Evolutionary conservation across 1,139 yeast species (phyloP).

Genomic region (Keqinozyma sinolaborantium): DNA sequence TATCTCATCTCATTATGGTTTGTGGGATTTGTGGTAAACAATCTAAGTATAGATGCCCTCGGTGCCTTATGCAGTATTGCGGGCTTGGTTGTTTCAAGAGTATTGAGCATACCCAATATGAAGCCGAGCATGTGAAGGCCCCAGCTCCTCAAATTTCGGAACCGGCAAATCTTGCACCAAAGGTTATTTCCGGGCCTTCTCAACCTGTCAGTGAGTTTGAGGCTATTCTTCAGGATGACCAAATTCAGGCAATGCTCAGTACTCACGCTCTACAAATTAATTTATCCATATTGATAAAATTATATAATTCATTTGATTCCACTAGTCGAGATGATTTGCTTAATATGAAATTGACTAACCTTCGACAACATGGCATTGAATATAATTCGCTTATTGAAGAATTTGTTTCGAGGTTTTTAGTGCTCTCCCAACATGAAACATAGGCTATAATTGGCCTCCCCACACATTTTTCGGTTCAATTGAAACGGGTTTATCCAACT

Average conservation of each 20-base stretch:
- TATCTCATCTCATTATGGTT: slow-evolving; percentile 6
- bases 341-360: slow-evolving; percentile 53
- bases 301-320: slow-evolving; percentile 6
- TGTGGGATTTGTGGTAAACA: slow-evolving; percentile 47
- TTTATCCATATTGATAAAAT: slow-evolving; percentile 9
- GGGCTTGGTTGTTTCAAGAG: slow-evolving; percentile 57
- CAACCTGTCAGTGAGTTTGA: slow-evolving; percentile 9
- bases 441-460: slow-evolving; percentile 16
- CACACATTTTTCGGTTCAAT: slow-evolving; percentile 24
- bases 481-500: slow-evolving; percentile 18
- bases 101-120: slow-evolving; percentile 27
- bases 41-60: slow-evolving; percentile 63
- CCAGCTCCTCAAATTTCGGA: too few species aligned
- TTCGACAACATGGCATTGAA: slow-evolving; percentile 62
- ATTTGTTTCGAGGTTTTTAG: slow-evolving; percentile 32
- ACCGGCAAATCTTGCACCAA: too few species aligned
- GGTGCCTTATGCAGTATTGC: slow-evolving; percentile 46
- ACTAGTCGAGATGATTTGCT: slow-evolving; percentile 60
- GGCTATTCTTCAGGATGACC: slow-evolving; percentile 24
- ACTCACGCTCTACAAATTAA: slow-evolving; percentile 10
- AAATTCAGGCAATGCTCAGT: slow-evolving; percentile 24
- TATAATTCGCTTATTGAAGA: slow-evolving; percentile 66
- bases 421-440: slow-evolving; percentile 6
- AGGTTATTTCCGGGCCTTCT: too few species aligned
- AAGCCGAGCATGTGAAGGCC: slow-evolving; percentile 3